Evolutionary conservation across 2,329 filamentous ascomycete genomes (phyloP).

Genomic region (Aureobasidium lini): DNA sequence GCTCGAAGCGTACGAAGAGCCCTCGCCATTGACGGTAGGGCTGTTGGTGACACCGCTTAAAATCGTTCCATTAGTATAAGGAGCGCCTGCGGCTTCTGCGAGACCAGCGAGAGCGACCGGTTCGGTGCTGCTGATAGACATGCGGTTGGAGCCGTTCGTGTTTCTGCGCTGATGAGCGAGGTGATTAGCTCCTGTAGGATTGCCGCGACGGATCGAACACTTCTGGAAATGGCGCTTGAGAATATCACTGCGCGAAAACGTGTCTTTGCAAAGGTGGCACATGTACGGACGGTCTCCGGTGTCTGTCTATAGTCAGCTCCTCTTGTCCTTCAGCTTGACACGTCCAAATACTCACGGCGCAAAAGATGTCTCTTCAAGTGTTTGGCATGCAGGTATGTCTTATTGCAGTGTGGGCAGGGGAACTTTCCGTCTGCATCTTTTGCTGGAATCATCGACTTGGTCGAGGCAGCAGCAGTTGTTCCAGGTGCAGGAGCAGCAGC

Average conservation of each 20-base stretch:
- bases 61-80: constrained; percentile 23
- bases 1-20: constrained; percentile 27
- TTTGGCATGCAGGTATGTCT: constrained; percentile 96
- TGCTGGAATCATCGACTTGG: constrained; percentile 79
- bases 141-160: constrained; percentile 37
- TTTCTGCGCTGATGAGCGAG: constrained; percentile 59
- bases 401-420: constrained; percentile 94
- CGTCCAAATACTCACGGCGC: constrained; percentile 64
- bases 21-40: constrained; percentile 30
- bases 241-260: constrained; percentile 95
- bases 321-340: constrained; percentile 1
- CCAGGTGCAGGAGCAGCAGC: constrained; percentile 68
- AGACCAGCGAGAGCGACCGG: constrained; percentile 30
- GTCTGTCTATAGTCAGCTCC: constrained; percentile 51
- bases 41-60: constrained; percentile 23
- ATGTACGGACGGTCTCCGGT: constrained; percentile 97
- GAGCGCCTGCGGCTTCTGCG: constrained; percentile 24
- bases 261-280: constrained; percentile 96
- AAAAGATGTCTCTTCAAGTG: constrained; percentile 94
- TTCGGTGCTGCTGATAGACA: constrained; percentile 30
- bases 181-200: constrained; percentile 90
- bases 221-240: constrained; percentile 99
- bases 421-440: constrained; percentile 98
- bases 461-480: constrained; percentile 44
- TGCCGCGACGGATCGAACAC: constrained; percentile 91